A percentile compares a stretch with the other conserved stretches of the same genome.
Evolutionary conservation across 257 asterid genomes (phyloP).

Genomic region (Lycium barbarum): DNA sequence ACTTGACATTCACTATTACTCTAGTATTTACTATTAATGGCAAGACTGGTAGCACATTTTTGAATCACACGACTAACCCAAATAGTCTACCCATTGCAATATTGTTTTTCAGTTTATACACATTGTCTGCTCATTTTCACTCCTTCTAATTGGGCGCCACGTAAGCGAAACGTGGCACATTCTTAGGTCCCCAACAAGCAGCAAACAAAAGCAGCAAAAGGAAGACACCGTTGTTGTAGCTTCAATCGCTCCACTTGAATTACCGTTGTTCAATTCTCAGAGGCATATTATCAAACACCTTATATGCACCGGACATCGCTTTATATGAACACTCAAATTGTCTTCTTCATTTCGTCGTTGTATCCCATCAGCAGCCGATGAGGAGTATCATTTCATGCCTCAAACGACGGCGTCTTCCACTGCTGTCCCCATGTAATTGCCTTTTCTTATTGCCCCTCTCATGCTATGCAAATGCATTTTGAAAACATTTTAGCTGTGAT

Average conservation of each 20-base stretch:
- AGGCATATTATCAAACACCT: slow-evolving; percentile 23
- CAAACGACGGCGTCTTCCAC: slow-evolving; percentile 45
- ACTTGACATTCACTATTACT: too few relatives aligned
- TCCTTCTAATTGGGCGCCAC: neutral
- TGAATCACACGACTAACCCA: too few relatives aligned
- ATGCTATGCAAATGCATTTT: neutral
- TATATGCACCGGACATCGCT: neutral
- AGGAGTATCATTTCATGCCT: slow-evolving; percentile 46
- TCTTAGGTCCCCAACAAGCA: neutral
- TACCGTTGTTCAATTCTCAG: neutral
- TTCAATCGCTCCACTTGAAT: neutral
- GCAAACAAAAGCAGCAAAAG: slow-evolving; percentile 8
- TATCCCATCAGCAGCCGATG: slow-evolving; percentile 35
- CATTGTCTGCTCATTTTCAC: neutral
- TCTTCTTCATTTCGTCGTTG: too few relatives aligned
- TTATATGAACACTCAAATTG: neutral
- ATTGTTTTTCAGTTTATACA: neutral
- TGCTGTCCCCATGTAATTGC: slow-evolving; percentile 50
- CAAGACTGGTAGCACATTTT: too few relatives aligned
- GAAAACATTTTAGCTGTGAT: neutral
- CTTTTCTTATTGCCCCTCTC: neutral
- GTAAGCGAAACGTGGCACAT: slow-evolving; percentile 21
- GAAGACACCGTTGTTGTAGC: slow-evolving; percentile 4
- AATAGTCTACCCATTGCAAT: neutral
- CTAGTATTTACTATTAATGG: too few relatives aligned